Evolutionary conservation across 2,329 filamentous ascomycete genomes (phyloP).

Genomic region (Penicillium sp.): DNA sequence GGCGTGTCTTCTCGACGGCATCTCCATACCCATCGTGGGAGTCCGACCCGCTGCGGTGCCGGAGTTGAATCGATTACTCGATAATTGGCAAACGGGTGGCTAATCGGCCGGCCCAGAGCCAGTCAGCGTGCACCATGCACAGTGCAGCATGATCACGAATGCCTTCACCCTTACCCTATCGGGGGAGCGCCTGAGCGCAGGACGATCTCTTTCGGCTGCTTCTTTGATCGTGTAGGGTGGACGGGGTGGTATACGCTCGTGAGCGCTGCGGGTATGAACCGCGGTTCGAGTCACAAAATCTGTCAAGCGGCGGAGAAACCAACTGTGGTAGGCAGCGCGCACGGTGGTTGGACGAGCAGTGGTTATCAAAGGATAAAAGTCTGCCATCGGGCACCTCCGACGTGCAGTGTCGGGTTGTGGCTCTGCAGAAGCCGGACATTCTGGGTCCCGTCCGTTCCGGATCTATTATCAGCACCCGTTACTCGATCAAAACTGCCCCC

Average conservation of each 20-base stretch:
- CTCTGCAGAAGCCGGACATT: not conserved
- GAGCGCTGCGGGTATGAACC: constrained; percentile 7
- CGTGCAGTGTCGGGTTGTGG: constrained; percentile 1
- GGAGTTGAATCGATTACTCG: constrained; percentile 18
- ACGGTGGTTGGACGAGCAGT: not conserved
- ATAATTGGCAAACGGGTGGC: constrained; percentile 12
- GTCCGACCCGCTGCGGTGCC: constrained; percentile 5
- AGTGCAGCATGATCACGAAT: constrained; percentile 13
- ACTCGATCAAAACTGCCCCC: constrained; percentile 30
- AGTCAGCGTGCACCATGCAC: constrained; percentile 1
- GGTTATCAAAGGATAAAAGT: not conserved
- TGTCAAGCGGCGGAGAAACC: not conserved
- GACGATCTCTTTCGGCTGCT: not conserved
- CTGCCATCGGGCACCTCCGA: constrained; percentile 31
- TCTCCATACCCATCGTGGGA: constrained; percentile 11
- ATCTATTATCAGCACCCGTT: constrained; percentile 20
- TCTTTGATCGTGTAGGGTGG: not conserved
- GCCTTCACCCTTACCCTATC: constrained; percentile 26
- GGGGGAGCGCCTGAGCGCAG: constrained; percentile 7
- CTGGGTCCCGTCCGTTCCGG: constrained; percentile 4
- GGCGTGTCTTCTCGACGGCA: not conserved
- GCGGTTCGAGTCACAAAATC: constrained; percentile 7
- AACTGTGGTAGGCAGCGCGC: not conserved
- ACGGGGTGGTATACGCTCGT: not conserved
- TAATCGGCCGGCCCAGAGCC: constrained; percentile 7